These are phyloP conservation scores for Candida oleophila DNA, from an alignment of 805 yeast species.

Conservation along the genomic window DNA sequence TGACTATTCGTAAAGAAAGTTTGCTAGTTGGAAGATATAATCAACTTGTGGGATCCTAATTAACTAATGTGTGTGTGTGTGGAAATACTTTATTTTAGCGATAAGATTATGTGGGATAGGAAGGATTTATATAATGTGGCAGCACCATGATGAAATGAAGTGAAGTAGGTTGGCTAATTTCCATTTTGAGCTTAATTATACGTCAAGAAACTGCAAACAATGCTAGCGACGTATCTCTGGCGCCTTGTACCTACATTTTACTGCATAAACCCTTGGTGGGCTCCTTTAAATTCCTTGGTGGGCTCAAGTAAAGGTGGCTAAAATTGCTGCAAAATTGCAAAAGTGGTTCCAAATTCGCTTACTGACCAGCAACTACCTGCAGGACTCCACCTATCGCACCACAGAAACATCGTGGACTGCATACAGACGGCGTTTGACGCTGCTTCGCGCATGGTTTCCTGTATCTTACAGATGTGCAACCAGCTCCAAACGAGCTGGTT, in stretches of 20 bases:
- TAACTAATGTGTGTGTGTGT: neutral
- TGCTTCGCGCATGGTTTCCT: neutral
- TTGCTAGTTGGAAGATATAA: neutral
- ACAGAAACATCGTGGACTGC: neutral
- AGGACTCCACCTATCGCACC: neutral
- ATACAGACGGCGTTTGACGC: neutral
- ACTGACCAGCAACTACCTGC: conserved; percentile 3
- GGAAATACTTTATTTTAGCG: neutral
- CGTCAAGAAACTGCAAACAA: neutral
- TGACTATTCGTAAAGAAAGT: neutral
- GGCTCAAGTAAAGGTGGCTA: neutral
- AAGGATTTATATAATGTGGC: neutral
- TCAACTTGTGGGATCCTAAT: too few relatives aligned
- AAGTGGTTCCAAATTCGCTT: conserved; percentile 1
- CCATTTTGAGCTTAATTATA: neutral
- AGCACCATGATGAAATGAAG: neutral
- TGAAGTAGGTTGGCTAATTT: neutral
- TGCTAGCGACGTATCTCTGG: neutral
- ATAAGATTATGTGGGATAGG: neutral
- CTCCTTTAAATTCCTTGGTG: too few relatives aligned
- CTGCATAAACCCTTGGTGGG: neutral
- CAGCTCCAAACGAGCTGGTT: neutral
- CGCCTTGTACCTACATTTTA: neutral
- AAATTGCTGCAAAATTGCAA: neutral
- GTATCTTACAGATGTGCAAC: neutral